Evolutionary conservation across 148 eudicot species (phyloP).

Genomic region (Chenopodium berlandieri): DNA sequence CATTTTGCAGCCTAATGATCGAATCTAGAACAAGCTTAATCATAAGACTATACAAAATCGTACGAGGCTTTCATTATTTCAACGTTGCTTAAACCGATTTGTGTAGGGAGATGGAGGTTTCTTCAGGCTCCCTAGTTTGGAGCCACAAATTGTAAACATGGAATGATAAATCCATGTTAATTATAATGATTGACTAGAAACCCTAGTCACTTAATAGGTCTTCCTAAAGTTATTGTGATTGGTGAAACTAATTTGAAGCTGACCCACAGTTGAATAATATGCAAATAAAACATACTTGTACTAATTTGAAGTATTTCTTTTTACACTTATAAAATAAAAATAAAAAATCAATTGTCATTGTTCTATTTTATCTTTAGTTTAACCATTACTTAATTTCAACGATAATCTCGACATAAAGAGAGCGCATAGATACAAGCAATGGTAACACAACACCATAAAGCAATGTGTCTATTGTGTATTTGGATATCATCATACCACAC

Average conservation of each 20-base stretch:
- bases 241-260: not conserved
- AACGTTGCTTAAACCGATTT: not conserved
- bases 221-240: not conserved
- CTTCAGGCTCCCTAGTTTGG: slow-evolving; percentile 3
- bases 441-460: too few relatives aligned
- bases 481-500: too few relatives aligned
- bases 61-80: not conserved
- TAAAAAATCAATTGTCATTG: too few relatives aligned
- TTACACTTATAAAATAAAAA: too few relatives aligned
- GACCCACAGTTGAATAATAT: not conserved
- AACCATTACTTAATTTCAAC: too few relatives aligned
- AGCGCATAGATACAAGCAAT: too few relatives aligned
- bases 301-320: too few relatives aligned
- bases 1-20: too few relatives aligned
- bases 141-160: not conserved
- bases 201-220: not conserved
- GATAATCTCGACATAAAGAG: too few relatives aligned
- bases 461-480: too few relatives aligned
- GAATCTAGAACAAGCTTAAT: not conserved
- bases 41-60: not conserved
- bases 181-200: not conserved
- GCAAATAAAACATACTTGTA: not conserved
- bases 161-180: not conserved
- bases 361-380: too few relatives aligned
- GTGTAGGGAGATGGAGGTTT: not conserved